Percentiles rank a stretch among this genome's conserved stretches.
Evolutionary conservation across 306 rosid genomes (phyloP).

Genomic region (Quercus variabilis): DNA sequence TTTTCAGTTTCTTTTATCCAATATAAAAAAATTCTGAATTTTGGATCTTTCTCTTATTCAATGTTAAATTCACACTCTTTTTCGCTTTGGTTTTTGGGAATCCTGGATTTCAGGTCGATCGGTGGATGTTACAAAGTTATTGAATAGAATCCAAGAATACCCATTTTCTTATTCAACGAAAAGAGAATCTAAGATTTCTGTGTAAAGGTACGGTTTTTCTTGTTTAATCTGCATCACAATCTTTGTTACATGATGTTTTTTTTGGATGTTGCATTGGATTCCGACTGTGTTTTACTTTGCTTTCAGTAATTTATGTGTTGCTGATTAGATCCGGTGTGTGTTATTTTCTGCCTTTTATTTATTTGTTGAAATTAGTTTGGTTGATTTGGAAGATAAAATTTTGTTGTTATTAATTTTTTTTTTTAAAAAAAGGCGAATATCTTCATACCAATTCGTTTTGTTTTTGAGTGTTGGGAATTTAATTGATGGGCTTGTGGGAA

Average conservation of each 20-base stretch:
- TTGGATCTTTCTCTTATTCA: slow-evolving; percentile 23
- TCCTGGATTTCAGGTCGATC: slow-evolving; percentile 43
- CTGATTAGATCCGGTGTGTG: slow-evolving; percentile 27
- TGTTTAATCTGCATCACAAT: slow-evolving; percentile 36
- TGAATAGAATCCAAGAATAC: slow-evolving; percentile 29
- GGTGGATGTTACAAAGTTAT: slow-evolving; percentile 26
- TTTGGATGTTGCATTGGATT: slow-evolving; percentile 22
- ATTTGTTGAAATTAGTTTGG: slow-evolving; percentile 15
- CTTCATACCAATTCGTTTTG: slow-evolving; percentile 9
- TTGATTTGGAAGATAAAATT: slow-evolving; percentile 6
- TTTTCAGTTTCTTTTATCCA: not conserved
- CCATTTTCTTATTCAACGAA: slow-evolving; percentile 2
- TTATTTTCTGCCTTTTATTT: slow-evolving; percentile 6
- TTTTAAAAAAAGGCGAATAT: not conserved
- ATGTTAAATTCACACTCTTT: slow-evolving; percentile 13
- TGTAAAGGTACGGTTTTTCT: slow-evolving; percentile 35
- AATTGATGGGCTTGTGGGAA: slow-evolving; percentile 18
- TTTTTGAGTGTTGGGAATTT: not conserved
- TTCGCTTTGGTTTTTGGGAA: slow-evolving; percentile 10
- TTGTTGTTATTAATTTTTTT: not conserved
- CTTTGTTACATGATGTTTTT: slow-evolving; percentile 21
- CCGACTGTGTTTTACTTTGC: slow-evolving; percentile 8
- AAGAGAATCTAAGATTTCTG: slow-evolving; percentile 25
- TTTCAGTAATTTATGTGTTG: not conserved
- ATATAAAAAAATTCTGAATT: slow-evolving; percentile 7